Conservation (phyloP, 495 filamentous ascomycete species). For the Talaromyces stipitatus region DNA sequence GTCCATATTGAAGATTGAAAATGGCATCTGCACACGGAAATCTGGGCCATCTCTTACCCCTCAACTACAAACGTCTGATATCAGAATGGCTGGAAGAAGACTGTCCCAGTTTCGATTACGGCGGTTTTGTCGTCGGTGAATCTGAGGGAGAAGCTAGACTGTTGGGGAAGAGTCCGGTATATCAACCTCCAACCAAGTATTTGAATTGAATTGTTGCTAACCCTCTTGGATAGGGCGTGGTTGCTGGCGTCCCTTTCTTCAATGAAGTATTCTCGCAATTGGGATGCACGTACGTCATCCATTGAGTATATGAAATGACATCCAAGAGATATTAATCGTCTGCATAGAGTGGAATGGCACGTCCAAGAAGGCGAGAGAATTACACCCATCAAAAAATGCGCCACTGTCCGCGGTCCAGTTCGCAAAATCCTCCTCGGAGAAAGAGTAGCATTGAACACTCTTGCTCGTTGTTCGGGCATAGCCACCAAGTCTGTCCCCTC, state of each 20-base stretch:
- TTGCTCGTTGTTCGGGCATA: slow-evolving; percentile 88
- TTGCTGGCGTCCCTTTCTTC: slow-evolving; percentile 94
- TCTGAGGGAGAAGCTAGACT: slow-evolving; percentile 68
- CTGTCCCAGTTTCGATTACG: slow-evolving; percentile 92
- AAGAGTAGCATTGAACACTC: slow-evolving; percentile 83
- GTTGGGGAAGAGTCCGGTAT: slow-evolving; percentile 72
- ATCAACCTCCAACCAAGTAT: background rate
- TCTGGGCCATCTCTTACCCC: slow-evolving; percentile 73
- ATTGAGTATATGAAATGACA: too few species aligned
- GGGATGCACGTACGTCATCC: slow-evolving; percentile 59
- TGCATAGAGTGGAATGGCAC: slow-evolving; percentile 72
- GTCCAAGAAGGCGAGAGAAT: slow-evolving; percentile 64
- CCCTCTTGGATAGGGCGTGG: slow-evolving; percentile 49
- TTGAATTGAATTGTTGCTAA: slow-evolving; percentile 1
- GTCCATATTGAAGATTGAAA: slow-evolving; percentile 4
- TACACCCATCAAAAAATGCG: slow-evolving; percentile 50
- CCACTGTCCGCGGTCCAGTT: slow-evolving; percentile 81
- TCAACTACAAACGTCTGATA: slow-evolving; percentile 73
- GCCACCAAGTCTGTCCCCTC: slow-evolving; percentile 54
- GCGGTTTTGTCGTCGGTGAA: slow-evolving; percentile 91
- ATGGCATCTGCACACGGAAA: slow-evolving; percentile 65
- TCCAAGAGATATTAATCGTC: too few species aligned
- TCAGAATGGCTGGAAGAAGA: slow-evolving; percentile 88
- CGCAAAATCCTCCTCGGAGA: slow-evolving; percentile 85
- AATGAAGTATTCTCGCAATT: slow-evolving; percentile 86